Conservation (phyloP, 257 asterid species). For the Salvia rosmarinus region DNA sequence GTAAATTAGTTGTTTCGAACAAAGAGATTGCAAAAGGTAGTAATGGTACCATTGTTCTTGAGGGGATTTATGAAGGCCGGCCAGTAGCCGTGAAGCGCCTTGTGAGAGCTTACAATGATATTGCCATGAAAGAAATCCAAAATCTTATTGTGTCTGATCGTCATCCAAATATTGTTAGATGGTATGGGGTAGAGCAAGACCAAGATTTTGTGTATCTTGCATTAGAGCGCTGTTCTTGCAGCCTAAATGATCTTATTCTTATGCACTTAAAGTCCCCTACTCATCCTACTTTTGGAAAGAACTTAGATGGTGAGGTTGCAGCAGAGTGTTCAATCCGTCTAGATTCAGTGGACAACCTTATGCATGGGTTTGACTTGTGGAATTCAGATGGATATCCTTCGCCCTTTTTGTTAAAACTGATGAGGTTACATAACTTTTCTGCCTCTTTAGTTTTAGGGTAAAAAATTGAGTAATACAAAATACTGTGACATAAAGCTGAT, state of each 20-base stretch:
- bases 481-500: conserved; percentile 29
- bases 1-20: conserved; percentile 72
- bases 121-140: conserved; percentile 85
- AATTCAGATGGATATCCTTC: conserved; percentile 73
- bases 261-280: conserved; percentile 53
- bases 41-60: conserved; percentile 88
- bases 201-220: conserved; percentile 92
- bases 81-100: conserved; percentile 95
- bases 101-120: conserved; percentile 78
- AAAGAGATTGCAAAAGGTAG: conserved; percentile 93
- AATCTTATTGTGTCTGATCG: conserved; percentile 87
- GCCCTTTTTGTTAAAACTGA: conserved; percentile 65
- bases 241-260: conserved; percentile 76
- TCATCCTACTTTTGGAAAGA: conserved; percentile 36
- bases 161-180: conserved; percentile 87
- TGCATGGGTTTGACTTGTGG: conserved; percentile 57
- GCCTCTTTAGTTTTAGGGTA: conserved; percentile 7
- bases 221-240: conserved; percentile 87
- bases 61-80: conserved; percentile 86
- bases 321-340: conserved; percentile 42
- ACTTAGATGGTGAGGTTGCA: conserved; percentile 44
- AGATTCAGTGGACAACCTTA: conserved; percentile 47
- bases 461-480: conserved; percentile 10
- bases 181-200: conserved; percentile 91
- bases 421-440: conserved; percentile 63